phyloP scores from a whole-genome alignment of 2,329 filamentous ascomycete species.

The Aspergillus ruber region DNA sequence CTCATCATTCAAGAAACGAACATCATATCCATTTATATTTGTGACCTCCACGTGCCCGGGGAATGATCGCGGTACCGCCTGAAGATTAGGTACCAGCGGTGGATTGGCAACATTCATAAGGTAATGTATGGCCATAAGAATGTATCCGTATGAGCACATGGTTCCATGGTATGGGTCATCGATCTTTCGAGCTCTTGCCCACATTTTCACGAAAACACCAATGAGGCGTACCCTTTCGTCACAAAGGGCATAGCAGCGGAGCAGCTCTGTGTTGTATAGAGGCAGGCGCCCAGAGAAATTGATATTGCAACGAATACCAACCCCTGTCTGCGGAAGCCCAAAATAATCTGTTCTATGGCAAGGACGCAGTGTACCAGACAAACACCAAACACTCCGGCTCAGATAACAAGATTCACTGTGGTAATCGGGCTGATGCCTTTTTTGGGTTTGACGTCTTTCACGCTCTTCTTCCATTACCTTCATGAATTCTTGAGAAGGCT shows the following conservation, averaged over 20 bases:
- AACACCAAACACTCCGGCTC: too few relatives aligned
- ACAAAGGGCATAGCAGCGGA: constrained; percentile 75
- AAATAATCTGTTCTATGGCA: constrained; percentile 47
- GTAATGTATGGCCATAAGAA: constrained; percentile 87
- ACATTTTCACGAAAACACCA: constrained; percentile 82
- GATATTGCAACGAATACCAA: constrained; percentile 85
- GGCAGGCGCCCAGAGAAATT: constrained; percentile 79
- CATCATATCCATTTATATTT: constrained; percentile 58
- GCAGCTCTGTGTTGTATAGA: constrained; percentile 73
- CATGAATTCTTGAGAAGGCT: constrained; percentile 56
- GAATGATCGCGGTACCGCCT: constrained; percentile 29
- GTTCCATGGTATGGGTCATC: constrained; percentile 83
- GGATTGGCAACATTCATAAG: constrained; percentile 75
- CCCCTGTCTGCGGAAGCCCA: constrained; percentile 67
- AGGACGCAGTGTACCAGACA: neutral
- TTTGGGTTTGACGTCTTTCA: constrained; percentile 8
- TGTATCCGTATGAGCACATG: constrained; percentile 83
- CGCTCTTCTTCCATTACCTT: constrained; percentile 59
- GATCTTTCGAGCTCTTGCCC: constrained; percentile 79
- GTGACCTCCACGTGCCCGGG: constrained; percentile 24
- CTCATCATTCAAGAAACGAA: constrained; percentile 75
- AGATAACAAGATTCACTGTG: neutral
- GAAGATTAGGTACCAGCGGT: constrained; percentile 75
- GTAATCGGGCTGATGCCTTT: constrained; percentile 19
- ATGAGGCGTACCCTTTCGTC: constrained; percentile 71